These are phyloP conservation scores for Trametes gibbosa DNA, from an alignment of 768 basidiomycete species.

Conservation along the genomic window DNA sequence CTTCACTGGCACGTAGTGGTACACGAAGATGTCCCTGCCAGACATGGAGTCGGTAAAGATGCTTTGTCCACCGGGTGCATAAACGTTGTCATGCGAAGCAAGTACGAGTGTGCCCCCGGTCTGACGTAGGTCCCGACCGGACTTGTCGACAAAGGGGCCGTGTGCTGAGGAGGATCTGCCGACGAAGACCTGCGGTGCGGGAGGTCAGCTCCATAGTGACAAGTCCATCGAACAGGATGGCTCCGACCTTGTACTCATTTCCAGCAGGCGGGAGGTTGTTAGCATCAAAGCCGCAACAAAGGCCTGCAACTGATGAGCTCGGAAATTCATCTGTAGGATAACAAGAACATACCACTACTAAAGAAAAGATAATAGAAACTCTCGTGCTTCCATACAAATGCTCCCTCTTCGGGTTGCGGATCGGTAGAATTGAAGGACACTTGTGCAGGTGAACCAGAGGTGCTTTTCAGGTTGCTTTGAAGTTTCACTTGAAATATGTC, in stretches of 20 bases:
- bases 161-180: constrained; percentile 21
- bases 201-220: background rate
- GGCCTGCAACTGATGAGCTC: background rate
- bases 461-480: constrained; percentile 5
- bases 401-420: constrained; percentile 17
- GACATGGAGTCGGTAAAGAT: constrained; percentile 16
- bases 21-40: constrained; percentile 17
- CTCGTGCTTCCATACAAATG: constrained; percentile 20
- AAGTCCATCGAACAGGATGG: background rate
- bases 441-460: constrained; percentile 4
- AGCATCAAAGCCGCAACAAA: constrained; percentile 17
- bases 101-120: constrained; percentile 28
- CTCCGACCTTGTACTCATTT: constrained; percentile 24
- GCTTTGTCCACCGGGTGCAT: constrained; percentile 28
- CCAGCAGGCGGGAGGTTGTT: constrained; percentile 18
- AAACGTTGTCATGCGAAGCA: constrained; percentile 29
- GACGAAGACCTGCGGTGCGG: constrained; percentile 19
- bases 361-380: constrained; percentile 22
- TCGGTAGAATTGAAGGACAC: constrained; percentile 17
- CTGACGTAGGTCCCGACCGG: constrained; percentile 14
- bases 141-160: constrained; percentile 23
- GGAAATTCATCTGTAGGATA: background rate
- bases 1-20: constrained; percentile 21
- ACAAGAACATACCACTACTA: constrained; percentile 17
- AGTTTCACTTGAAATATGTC: constrained; percentile 16